These are phyloP conservation scores for Tuber borchii DNA, from an alignment of 495 filamentous ascomycete genomes.

Conservation along the genomic window DNA sequence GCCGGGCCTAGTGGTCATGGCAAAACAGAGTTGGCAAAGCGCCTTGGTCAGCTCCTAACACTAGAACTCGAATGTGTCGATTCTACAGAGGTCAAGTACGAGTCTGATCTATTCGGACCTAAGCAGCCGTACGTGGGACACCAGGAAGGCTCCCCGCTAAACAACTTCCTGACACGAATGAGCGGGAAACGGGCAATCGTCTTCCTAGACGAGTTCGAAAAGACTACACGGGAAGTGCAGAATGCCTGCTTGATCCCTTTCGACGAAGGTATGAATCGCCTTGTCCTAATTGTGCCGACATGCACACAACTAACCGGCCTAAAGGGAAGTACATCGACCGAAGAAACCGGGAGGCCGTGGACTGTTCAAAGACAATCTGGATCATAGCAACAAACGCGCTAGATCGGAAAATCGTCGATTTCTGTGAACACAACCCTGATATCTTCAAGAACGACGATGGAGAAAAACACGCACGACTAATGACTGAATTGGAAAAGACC, in stretches of 20 bases:
- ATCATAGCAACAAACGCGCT: constrained; percentile 52
- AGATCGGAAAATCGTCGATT: constrained; percentile 44
- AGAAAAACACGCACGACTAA: constrained; percentile 30
- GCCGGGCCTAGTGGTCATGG: constrained; percentile 52
- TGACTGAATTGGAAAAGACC: constrained; percentile 39
- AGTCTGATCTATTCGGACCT: constrained; percentile 50
- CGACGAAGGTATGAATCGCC: constrained; percentile 43
- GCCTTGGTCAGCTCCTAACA: constrained; percentile 45
- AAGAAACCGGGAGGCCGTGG: constrained; percentile 44
- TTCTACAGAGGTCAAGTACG: constrained; percentile 44
- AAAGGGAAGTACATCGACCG: constrained; percentile 48
- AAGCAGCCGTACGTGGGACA: constrained; percentile 41
- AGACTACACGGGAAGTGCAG: constrained; percentile 47
- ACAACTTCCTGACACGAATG: constrained; percentile 51
- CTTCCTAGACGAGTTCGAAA: constrained; percentile 57
- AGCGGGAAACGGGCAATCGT: constrained; percentile 47
- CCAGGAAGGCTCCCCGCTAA: constrained; percentile 47
- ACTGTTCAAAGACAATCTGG: constrained; percentile 55
- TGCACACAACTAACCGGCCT: constrained; percentile 6
- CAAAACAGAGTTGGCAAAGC: constrained; percentile 49
- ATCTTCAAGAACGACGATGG: constrained; percentile 33
- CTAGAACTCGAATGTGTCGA: constrained; percentile 46
- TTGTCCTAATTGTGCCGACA: not conserved
- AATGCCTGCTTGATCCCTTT: constrained; percentile 48
- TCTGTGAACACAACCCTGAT: constrained; percentile 39